Evolutionary conservation across 352 stramenopile genomes (phyloP), one percentile per base, ranked within the genome.

Genomic region (Saprolegnia parasitica): DNA sequence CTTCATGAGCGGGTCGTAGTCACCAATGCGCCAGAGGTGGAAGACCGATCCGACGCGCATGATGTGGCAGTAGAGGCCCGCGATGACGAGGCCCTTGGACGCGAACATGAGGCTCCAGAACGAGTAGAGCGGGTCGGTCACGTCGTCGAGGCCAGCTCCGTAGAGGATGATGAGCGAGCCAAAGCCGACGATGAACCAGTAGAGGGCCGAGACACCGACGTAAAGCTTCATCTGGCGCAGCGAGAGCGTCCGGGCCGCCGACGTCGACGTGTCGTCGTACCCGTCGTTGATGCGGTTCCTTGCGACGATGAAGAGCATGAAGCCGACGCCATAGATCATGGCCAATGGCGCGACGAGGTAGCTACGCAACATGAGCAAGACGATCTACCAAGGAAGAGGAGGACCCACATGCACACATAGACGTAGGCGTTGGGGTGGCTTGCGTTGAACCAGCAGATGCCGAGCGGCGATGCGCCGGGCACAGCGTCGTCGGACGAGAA

Each of bases 1-100:
- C 63, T 93, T 91, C 40, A 95, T 83, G 68, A 93, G 92, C 63
- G 89, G 82, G 67, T 95, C 87, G 84, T 86, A 95, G 49, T 89
- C 88, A 6, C 81, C 84, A 54, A 88, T 78, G 26, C 81, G 79
- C 87, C 87, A 95, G 26, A 95, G 68, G 46, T 78, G 76, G 68
- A 87, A 91, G 20, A 86, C 88, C 49, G 78, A 81, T 4, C 77
- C 65, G 15, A 88, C 76, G 16, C 79, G 76, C 72, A 89, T 90
- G 42, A 87, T 78, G 32, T 82, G 79, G 2, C 78, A 78, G 83
- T 86, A 95, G 15, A 90, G 76, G 65, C 91, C 76, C 9, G 84
- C 84, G 10, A 76, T 82, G 40, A 88, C 73, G 3, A 78, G 79
- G 5, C 87, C 85, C 66, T 91, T 86, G 70, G 88, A 75, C 4